Conservation (phyloP, 805 yeast genomes). For the Candida chilensis region DNA sequence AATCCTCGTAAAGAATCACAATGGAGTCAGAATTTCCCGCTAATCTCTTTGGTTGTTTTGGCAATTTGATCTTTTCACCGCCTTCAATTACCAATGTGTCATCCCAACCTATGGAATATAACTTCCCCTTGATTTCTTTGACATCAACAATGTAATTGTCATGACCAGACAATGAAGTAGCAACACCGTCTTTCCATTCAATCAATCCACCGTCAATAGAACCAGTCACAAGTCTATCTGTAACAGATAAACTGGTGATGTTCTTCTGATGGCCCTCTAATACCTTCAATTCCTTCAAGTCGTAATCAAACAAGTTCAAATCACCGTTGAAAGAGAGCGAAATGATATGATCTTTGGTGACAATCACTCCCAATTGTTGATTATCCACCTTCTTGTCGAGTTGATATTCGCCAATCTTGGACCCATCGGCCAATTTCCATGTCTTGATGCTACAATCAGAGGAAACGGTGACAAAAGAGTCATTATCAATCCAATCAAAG, state of each 20-base stretch:
- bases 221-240: constrained; percentile 42
- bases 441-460: constrained; percentile 72
- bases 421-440: constrained; percentile 44
- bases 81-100: constrained; percentile 42
- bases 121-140: constrained; percentile 13
- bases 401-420: constrained; percentile 39
- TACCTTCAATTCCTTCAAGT: constrained; percentile 21
- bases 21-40: constrained; percentile 7
- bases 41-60: constrained; percentile 37
- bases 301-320: constrained; percentile 46
- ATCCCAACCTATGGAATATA: constrained; percentile 83
- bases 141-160: constrained; percentile 58
- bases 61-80: constrained; percentile 15
- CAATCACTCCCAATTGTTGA: constrained; percentile 77
- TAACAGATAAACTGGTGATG: constrained; percentile 48
- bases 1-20: neutral
- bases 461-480: constrained; percentile 69
- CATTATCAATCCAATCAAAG: constrained; percentile 55
- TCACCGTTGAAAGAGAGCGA: constrained; percentile 69
- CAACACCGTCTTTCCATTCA: constrained; percentile 49
- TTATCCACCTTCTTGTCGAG: constrained; percentile 38
- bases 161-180: constrained; percentile 36
- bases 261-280: constrained; percentile 80
- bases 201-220: constrained; percentile 74
- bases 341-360: constrained; percentile 47